Evolutionary conservation across 2,329 filamentous ascomycete species (phyloP), one percentile per base, ranked within the genome.

Genomic region (Penicillium decumbens): DNA sequence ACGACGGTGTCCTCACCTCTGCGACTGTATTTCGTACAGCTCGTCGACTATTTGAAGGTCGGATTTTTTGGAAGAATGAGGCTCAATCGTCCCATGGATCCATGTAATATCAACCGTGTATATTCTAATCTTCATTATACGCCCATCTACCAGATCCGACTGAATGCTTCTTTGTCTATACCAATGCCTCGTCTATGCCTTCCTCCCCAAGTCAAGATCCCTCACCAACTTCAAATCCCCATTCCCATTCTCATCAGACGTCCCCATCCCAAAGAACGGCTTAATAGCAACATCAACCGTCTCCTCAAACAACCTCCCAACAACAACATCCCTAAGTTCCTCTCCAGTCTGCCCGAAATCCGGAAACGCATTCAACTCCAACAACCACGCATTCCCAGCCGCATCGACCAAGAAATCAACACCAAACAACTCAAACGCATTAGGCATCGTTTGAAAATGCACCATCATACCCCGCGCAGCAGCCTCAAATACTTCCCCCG

Each of bases 301-400:
- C 9, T 82, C 87, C 61, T 82, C 78, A 77, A 95, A 93, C 58
- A 98, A 77, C 6, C 84, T 86, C 18, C 76, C 80, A 23, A 98
- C 85, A 35, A 97, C 70, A 0, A 74, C 57, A 38, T 72, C 80
- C 65, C 79, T 82, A 56, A 95, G 71, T 49, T 87, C 85, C 6
- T 79, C 78, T 0, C 93, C 93, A 13, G 90, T 95, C 80, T 97
- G 92, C 64, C 81, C 84, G 65, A 97, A 97, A 73, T 98, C 93
- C 8, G 93, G 93, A 71, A 95, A 98, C 0, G 92, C 89, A 74
- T 98, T 98, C 28, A 95, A 81, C 74, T 98, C 93, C 49, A 98
- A 74, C 63, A 98, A 68, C 83, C 84, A 96, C 3, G 83, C 80
- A 3, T 64, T 77, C 0, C 82, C 84, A 7, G 67, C 62, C 0